Base-by-base conservation (phyloP, 1,284 basidiomycete genomes). In the Inonotus hispidus region DNA sequence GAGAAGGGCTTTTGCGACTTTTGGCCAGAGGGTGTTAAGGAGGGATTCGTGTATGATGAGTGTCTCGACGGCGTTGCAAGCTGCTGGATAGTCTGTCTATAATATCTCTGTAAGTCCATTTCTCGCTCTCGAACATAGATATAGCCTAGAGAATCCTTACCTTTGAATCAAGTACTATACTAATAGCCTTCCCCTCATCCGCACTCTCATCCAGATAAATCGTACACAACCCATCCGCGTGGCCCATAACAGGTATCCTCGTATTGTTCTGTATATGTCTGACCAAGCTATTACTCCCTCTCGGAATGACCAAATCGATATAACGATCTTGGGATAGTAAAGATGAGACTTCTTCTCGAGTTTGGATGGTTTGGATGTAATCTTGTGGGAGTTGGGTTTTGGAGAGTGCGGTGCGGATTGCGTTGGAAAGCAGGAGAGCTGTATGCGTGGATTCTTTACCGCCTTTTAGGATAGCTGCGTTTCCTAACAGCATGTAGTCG, bases 211-310 rank as follows among this genome's bases (percentile, higher is more conserved):
- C 96, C 2, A 99, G 75, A 72, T 90, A 98, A 1, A 95, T 86
- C 4, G 87, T 82, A 72, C 96, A 99, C 8, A 98, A 76, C 0
- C 96, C 96, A 72, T 99, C 96, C 3, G 97, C 96, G 70, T 99
- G 97, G 0, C 97, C 97, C 95, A 99, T 98, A 50, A 99, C 97
- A 1, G 97, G 90, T 65, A 99, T 98, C 59, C 90, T 82, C 0
- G 96, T 97, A 64, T 81, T 85, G 63, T 92, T 88, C 73, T 98
- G 93, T 61, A 99, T 98, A 71, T 78, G 89, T 64, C 79, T 81
- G 11, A 99, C 97, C 23, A 99, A 84, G 68, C 83, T 85, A 69
- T 96, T 97, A 69, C 94, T 94, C 14, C 97, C 97, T 58, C 97
- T 80, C 0, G 97, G 97, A 73, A 99, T 98, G 59, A 99, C 95